phyloP scores from a whole-genome alignment of 495 filamentous ascomycete species.

The Tetracladium marchalianum region DNA sequence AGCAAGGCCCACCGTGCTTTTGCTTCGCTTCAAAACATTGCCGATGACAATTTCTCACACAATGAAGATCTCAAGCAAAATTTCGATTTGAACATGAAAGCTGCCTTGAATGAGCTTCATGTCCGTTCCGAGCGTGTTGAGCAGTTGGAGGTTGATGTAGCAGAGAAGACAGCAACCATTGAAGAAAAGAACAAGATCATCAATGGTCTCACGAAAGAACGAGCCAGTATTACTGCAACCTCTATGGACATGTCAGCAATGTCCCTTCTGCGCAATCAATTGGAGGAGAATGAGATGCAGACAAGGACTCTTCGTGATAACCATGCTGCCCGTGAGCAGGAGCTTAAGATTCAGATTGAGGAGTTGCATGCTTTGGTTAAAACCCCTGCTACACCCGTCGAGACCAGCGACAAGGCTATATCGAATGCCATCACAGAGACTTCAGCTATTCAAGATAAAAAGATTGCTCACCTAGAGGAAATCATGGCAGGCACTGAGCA shows the following conservation, averaged over 20 bases:
- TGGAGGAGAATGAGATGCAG: constrained; percentile 74
- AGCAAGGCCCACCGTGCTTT: constrained; percentile 92
- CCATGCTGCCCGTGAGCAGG: constrained; percentile 61
- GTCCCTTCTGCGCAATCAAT: constrained; percentile 75
- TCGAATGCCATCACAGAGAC: background rate
- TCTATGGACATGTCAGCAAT: constrained; percentile 91
- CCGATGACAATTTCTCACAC: constrained; percentile 70
- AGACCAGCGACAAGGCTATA: constrained; percentile 1
- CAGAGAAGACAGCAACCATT: constrained; percentile 85
- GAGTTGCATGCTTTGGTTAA: constrained; percentile 50
- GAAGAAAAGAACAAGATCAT: constrained; percentile 92
- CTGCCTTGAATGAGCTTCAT: constrained; percentile 87
- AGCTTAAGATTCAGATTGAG: constrained; percentile 59
- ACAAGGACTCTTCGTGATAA: constrained; percentile 64
- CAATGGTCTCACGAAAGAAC: constrained; percentile 82
- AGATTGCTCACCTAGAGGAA: constrained; percentile 60
- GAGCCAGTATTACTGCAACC: constrained; percentile 77
- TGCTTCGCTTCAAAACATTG: constrained; percentile 78
- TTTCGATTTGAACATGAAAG: constrained; percentile 85
- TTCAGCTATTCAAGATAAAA: constrained; percentile 39
- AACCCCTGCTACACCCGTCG: constrained; percentile 21
- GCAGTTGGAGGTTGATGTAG: constrained; percentile 77
- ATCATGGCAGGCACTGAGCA: constrained; percentile 68
- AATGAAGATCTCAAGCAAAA: constrained; percentile 79
- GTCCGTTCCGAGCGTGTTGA: constrained; percentile 79